Evolutionary conservation across 2,329 filamentous ascomycete species (phyloP).

Genomic region (Ascochyta clinopodiicola): DNA sequence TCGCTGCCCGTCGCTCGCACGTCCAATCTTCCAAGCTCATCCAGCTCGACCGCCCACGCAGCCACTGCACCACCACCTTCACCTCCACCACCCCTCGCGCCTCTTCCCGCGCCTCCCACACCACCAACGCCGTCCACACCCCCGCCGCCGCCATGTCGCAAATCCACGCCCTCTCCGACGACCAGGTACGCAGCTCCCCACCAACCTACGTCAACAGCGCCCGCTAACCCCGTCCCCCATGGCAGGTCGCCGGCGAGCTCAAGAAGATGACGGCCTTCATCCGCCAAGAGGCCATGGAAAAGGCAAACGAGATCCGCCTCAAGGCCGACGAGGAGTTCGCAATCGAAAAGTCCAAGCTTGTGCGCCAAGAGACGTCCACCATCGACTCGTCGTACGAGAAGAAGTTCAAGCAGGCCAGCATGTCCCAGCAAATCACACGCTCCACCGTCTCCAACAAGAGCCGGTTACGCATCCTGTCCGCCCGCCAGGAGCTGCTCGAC

Average conservation of each 20-base stretch:
- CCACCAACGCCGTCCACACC: conserved; percentile 15
- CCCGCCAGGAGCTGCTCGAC: conserved; percentile 90
- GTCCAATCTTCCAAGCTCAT: conserved; percentile 36
- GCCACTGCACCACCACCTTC: conserved; percentile 16
- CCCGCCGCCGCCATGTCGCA: conserved; percentile 77
- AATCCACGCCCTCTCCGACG: conserved; percentile 93
- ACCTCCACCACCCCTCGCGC: not conserved
- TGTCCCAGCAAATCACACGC: conserved; percentile 98
- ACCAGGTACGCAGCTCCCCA: conserved; percentile 71
- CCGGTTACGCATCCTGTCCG: conserved; percentile 83
- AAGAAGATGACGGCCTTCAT: conserved; percentile 99
- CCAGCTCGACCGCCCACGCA: conserved; percentile 16
- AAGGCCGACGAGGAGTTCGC: conserved; percentile 99
- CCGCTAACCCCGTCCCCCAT: conserved; percentile 36
- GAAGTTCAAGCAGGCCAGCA: conserved; percentile 98
- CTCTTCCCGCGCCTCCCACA: not conserved
- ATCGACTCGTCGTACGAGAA: conserved; percentile 96
- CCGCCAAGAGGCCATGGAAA: conserved; percentile 96
- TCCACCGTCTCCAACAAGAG: conserved; percentile 97
- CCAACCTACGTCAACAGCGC: conserved; percentile 37
- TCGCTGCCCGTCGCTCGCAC: conserved; percentile 32
- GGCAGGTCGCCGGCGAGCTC: conserved; percentile 93
- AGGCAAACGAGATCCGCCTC: conserved; percentile 95
- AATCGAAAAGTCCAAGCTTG: conserved; percentile 98
- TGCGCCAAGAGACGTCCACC: conserved; percentile 89